Conservation (phyloP, 1,284 basidiomycete species). For the Marasmius sp. region DNA sequence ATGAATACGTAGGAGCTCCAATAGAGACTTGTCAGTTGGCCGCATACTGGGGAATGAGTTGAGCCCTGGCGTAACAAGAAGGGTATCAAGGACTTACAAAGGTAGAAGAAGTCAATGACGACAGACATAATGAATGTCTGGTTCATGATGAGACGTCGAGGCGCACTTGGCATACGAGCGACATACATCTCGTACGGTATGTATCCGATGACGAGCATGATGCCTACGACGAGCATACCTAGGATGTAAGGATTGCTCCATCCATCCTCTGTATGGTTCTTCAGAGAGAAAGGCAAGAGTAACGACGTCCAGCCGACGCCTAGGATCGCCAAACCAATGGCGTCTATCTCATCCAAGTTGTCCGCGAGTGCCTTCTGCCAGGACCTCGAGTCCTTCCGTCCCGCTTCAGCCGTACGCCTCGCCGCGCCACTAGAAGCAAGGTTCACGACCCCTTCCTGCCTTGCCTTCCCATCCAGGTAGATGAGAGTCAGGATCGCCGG, state of each 20-base stretch:
- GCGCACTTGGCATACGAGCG: conserved; percentile 7
- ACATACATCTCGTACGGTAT: conserved; percentile 12
- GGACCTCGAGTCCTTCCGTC: conserved; percentile 1
- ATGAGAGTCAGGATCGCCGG: conserved; percentile 15
- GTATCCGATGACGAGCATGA: conserved; percentile 11
- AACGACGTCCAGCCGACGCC: conserved; percentile 12
- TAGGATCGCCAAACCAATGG: conserved; percentile 10
- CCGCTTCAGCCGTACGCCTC: conserved; percentile 8
- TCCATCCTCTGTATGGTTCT: conserved; percentile 11
- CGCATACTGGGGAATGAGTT: conserved; percentile 7
- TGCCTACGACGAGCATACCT: conserved; percentile 17
- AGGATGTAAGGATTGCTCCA: conserved; percentile 16
- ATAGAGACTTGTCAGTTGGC: conserved; percentile 11
- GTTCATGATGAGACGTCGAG: conserved; percentile 14
- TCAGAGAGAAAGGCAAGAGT: conserved; percentile 15
- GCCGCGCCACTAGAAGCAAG: conserved; percentile 16
- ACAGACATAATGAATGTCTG: conserved; percentile 15
- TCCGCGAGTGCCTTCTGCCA: not conserved
- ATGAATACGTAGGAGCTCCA: conserved; percentile 14
- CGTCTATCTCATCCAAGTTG: conserved; percentile 11
- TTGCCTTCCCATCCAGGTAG: conserved; percentile 13
- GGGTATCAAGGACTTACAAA: conserved; percentile 6
- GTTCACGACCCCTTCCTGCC: conserved; percentile 14
- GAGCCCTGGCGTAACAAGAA: not conserved
- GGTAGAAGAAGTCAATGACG: conserved; percentile 16